phyloP scores from a whole-genome alignment of 768 basidiomycete species.

The Agaricus sinodeliciosus region DNA sequence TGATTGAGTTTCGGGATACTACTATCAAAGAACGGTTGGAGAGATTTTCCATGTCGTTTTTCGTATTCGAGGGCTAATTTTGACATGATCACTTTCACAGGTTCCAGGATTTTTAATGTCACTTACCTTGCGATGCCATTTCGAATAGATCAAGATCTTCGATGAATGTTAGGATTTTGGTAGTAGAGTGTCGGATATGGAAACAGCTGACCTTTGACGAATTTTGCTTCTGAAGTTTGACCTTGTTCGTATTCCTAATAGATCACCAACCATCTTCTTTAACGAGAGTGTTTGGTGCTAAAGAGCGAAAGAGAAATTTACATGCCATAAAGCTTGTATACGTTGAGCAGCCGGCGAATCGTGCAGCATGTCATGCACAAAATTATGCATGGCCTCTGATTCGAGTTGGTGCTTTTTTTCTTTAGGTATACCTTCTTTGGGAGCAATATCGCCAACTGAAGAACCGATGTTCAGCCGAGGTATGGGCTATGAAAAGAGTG shows the following conservation, averaged over 20 bases:
- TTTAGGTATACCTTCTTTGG: conserved; percentile 80
- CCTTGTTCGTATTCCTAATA: conserved; percentile 80
- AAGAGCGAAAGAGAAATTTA: conserved; percentile 18
- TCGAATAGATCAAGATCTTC: conserved; percentile 83
- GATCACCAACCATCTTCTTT: neutral
- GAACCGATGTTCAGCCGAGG: neutral
- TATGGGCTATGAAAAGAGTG: neutral
- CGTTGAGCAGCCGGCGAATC: conserved; percentile 57
- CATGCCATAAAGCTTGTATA: conserved; percentile 70
- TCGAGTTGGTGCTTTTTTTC: conserved; percentile 75
- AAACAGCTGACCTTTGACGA: conserved; percentile 70
- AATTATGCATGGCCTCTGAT: conserved; percentile 86
- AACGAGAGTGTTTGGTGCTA: neutral
- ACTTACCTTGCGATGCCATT: conserved; percentile 75
- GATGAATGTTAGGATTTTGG: neutral
- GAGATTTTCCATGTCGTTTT: conserved; percentile 33
- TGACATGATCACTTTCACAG: neutral
- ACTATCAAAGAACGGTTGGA: conserved; percentile 78
- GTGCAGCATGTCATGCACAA: conserved; percentile 87
- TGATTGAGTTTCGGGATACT: conserved; percentile 70
- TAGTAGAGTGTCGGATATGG: neutral
- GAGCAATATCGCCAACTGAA: conserved; percentile 89
- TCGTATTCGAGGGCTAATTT: conserved; percentile 69
- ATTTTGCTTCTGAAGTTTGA: conserved; percentile 64
- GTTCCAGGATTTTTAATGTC: neutral